Evolutionary conservation across 1,284 basidiomycete species (phyloP).

Genomic region (Cutaneotrichosporon sp.): DNA sequence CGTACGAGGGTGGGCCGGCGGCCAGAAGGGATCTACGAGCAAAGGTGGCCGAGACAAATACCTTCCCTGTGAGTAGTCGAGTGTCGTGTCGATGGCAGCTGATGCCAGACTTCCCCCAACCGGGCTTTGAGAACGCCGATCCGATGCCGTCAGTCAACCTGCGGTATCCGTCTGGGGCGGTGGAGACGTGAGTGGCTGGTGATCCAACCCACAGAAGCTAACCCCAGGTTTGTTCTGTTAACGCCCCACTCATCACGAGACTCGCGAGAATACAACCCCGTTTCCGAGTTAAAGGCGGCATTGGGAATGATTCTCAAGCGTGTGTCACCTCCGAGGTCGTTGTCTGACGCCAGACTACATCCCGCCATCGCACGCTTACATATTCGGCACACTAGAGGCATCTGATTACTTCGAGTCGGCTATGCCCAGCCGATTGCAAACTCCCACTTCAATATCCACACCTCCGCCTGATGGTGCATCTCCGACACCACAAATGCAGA

Average conservation of each 20-base stretch:
- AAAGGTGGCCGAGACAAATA: conserved; percentile 21
- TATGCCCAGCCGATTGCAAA: conserved; percentile 22
- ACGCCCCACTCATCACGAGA: conserved; percentile 48
- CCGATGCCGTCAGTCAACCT: conserved; percentile 49
- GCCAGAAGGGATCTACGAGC: conserved; percentile 21
- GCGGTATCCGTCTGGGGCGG: conserved; percentile 52
- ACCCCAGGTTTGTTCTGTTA: conserved; percentile 48
- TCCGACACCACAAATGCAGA: conserved; percentile 19
- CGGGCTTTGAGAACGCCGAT: conserved; percentile 46
- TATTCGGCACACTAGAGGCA: conserved; percentile 43
- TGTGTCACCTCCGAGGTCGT: conserved; percentile 24
- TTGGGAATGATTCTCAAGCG: conserved; percentile 45
- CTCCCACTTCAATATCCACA: conserved; percentile 27
- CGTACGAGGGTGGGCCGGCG: conserved; percentile 35
- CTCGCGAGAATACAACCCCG: conserved; percentile 54
- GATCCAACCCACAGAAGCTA: conserved; percentile 6
- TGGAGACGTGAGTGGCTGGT: conserved; percentile 40
- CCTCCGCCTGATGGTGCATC: conserved; percentile 29
- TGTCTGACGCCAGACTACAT: conserved; percentile 38
- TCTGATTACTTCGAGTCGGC: conserved; percentile 21
- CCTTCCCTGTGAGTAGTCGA: conserved; percentile 22
- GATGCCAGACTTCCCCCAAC: conserved; percentile 48
- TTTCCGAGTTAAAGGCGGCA: conserved; percentile 50
- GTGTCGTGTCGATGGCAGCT: not conserved
- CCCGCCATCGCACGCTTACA: conserved; percentile 39